These are phyloP conservation scores for Saccharum officinarum DNA, from an alignment of 176 grass and related monocot genomes.

Conservation along the genomic window DNA sequence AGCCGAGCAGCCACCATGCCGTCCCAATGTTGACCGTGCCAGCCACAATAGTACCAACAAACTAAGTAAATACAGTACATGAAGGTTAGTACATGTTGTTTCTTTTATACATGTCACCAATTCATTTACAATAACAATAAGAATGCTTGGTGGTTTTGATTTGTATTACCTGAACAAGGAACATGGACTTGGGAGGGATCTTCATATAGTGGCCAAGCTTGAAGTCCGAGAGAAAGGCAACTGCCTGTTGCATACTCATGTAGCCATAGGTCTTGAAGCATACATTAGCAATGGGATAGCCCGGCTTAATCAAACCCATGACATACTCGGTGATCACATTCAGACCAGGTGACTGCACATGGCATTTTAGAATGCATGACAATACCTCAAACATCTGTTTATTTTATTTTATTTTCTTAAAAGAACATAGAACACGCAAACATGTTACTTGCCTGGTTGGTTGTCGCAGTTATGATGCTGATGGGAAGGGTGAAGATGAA, in stretches of 20 bases:
- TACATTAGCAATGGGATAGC: slow-evolving; percentile 84
- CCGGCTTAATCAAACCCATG: slow-evolving; percentile 75
- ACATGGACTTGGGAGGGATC: slow-evolving; percentile 96
- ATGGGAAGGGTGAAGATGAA: slow-evolving; percentile 80
- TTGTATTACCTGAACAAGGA: slow-evolving; percentile 80
- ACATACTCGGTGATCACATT: slow-evolving; percentile 91
- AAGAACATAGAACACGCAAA: neutral
- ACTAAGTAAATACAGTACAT: slow-evolving; percentile 30
- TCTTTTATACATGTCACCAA: neutral
- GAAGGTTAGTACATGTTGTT: slow-evolving; percentile 23
- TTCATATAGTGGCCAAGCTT: slow-evolving; percentile 99
- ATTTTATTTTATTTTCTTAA: neutral
- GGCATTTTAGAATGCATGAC: neutral
- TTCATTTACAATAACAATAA: neutral
- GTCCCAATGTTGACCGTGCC: slow-evolving; percentile 66
- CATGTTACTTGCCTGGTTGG: slow-evolving; percentile 65
- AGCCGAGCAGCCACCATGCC: slow-evolving; percentile 76
- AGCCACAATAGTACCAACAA: slow-evolving; percentile 66
- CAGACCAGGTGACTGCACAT: slow-evolving; percentile 71
- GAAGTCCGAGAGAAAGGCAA: slow-evolving; percentile 81
- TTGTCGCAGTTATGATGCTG: slow-evolving; percentile 85
- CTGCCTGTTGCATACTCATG: slow-evolving; percentile 91
- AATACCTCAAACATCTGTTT: neutral
- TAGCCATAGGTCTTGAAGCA: slow-evolving; percentile 93
- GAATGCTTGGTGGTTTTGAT: neutral